These are phyloP conservation scores for Pseudocercospora vitis DNA, from an alignment of 2,329 filamentous ascomycete species.

Conservation along the genomic window DNA sequence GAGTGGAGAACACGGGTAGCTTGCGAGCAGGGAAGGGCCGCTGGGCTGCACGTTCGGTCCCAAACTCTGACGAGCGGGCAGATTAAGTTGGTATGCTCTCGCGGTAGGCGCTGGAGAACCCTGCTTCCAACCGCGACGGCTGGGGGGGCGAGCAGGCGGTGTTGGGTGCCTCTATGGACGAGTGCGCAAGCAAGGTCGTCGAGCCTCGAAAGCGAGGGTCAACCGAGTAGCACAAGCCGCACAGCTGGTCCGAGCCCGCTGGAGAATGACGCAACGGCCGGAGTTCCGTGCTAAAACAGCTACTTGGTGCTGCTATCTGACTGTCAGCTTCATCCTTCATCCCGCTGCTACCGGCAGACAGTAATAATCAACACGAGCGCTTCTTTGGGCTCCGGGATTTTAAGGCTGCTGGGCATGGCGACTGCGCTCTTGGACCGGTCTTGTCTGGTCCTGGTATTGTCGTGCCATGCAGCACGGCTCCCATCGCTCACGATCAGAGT, in stretches of 20 bases:
- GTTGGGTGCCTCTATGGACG: slow-evolving; percentile 9
- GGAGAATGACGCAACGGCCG: not conserved
- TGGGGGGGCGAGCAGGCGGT: slow-evolving; percentile 16
- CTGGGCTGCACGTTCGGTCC: slow-evolving; percentile 25
- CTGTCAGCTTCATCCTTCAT: slow-evolving; percentile 19
- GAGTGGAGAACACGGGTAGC: slow-evolving; percentile 18
- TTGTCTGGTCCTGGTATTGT: not conserved
- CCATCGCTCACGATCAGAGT: not conserved
- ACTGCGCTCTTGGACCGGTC: not conserved
- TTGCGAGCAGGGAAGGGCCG: slow-evolving; percentile 22
- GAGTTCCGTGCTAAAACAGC: not conserved
- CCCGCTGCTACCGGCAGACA: slow-evolving; percentile 6
- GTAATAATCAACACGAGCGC: too few species aligned
- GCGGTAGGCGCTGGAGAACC: slow-evolving; percentile 21
- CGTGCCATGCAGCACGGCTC: not conserved
- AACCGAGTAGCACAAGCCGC: slow-evolving; percentile 4
- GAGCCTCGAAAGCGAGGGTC: slow-evolving; percentile 6
- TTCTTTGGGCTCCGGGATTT: too few species aligned
- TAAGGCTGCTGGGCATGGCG: slow-evolving; percentile 2
- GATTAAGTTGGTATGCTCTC: too few species aligned
- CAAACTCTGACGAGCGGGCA: slow-evolving; percentile 15
- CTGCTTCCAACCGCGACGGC: slow-evolving; percentile 19
- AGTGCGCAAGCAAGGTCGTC: not conserved
- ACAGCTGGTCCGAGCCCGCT: not conserved
- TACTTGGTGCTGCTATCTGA: not conserved